Evolutionary conservation across 148 eudicot species (phyloP).

Genomic region (Amaranthus palmeri): DNA sequence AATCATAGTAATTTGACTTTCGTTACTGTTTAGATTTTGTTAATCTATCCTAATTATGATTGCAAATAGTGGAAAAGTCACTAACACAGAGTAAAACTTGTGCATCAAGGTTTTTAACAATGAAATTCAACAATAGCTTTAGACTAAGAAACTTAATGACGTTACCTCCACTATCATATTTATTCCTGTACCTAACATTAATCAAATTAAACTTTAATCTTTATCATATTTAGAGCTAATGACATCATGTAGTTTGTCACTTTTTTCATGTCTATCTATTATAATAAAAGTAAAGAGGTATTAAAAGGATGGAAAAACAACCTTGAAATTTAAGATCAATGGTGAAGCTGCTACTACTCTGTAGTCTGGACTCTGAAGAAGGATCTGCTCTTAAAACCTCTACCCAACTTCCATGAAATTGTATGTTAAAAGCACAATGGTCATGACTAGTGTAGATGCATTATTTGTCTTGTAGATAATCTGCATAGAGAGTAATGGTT

Average conservation of each 20-base stretch:
- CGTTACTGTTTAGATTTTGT: slow-evolving; percentile 7
- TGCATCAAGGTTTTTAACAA: slow-evolving; percentile 22
- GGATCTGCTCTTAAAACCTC: not conserved
- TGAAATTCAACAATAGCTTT: slow-evolving; percentile 28
- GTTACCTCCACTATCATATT: slow-evolving; percentile 14
- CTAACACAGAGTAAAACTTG: slow-evolving; percentile 18
- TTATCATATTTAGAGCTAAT: not conserved
- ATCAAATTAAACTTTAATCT: not conserved
- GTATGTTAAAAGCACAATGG: not conserved
- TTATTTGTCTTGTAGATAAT: not conserved
- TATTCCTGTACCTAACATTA: slow-evolving; percentile 14
- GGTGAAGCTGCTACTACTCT: slow-evolving; percentile 3
- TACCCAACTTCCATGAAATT: not conserved
- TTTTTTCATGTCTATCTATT: not conserved
- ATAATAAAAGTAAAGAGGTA: not conserved
- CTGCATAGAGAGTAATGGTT: no score
- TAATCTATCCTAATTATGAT: slow-evolving; percentile 21
- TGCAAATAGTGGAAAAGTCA: slow-evolving; percentile 3
- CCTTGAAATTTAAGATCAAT: not conserved
- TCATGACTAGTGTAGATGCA: not conserved
- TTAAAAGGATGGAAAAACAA: slow-evolving; percentile 3
- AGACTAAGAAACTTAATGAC: slow-evolving; percentile 24
- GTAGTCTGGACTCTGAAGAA: not conserved
- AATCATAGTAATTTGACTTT: not conserved
- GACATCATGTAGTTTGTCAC: slow-evolving; percentile 9